These are phyloP conservation scores for Chlorophyllum brunneum DNA, from an alignment of 768 basidiomycete species.

Conservation along the genomic window DNA sequence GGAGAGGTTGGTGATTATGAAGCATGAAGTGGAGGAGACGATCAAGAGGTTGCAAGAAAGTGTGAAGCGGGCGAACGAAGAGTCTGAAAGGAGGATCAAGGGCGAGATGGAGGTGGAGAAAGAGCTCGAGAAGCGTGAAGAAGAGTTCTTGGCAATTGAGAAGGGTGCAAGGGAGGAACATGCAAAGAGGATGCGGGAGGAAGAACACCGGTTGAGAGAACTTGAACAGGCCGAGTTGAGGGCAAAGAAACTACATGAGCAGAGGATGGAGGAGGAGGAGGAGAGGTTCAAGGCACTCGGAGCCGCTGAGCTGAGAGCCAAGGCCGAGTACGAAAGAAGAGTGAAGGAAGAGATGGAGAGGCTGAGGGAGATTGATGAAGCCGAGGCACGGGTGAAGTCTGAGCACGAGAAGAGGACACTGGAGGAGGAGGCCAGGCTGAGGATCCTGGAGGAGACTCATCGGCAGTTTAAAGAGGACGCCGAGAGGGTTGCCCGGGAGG, in stretches of 20 bases:
- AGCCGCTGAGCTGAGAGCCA: background rate
- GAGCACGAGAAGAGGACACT: slow-evolving; percentile 1
- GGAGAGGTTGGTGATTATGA: slow-evolving; percentile 3
- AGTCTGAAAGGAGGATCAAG: background rate
- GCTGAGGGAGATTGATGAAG: background rate
- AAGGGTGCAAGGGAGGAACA: slow-evolving; percentile 2
- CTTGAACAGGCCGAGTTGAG: background rate
- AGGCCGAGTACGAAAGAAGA: background rate
- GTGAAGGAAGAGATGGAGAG: slow-evolving; percentile 1
- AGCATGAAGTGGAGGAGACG: slow-evolving; percentile 3
- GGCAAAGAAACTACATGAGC: background rate
- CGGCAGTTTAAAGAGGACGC: background rate
- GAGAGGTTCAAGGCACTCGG: slow-evolving; percentile 2
- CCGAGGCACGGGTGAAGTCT: background rate
- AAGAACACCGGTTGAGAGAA: background rate
- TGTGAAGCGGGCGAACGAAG: background rate
- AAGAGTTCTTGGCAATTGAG: slow-evolving; percentile 3
- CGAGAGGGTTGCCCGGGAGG: background rate
- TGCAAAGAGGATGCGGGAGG: slow-evolving; percentile 3
- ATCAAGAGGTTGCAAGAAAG: slow-evolving; percentile 5
- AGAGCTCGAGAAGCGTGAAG: background rate
- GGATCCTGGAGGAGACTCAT: background rate
- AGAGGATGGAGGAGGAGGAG: background rate
- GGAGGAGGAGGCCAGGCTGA: slow-evolving; percentile 3
- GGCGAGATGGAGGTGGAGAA: background rate